Conservation (phyloP, 2,329 filamentous ascomycete species). For the Alternaria tenuissima region DNA sequence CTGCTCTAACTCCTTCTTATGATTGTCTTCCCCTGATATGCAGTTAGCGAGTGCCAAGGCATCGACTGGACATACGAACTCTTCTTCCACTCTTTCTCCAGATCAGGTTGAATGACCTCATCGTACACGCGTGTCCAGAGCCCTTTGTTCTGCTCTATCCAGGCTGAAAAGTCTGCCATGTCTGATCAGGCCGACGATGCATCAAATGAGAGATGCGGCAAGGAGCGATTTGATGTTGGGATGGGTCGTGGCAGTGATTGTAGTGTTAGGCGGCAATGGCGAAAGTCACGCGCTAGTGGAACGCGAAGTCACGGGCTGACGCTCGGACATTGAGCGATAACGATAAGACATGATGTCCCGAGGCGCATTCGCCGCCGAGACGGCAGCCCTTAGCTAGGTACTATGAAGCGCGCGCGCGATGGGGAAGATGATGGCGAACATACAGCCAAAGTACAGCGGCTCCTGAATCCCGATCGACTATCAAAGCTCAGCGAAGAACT, state of each 20-base stretch:
- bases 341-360: slow-evolving; percentile 17
- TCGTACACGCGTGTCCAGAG: slow-evolving; percentile 43
- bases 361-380: slow-evolving; percentile 18
- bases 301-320: slow-evolving; percentile 36
- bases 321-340: slow-evolving; percentile 31
- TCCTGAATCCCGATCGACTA: slow-evolving; percentile 65
- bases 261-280: slow-evolving; percentile 14
- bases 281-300: slow-evolving; percentile 8
- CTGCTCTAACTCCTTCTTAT: slow-evolving; percentile 34
- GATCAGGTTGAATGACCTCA: slow-evolving; percentile 45
- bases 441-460: slow-evolving; percentile 57
- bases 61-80: slow-evolving; percentile 28
- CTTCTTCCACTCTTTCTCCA: slow-evolving; percentile 45
- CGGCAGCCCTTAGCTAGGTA: slow-evolving; percentile 6
- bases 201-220: background rate
- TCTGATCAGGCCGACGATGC: slow-evolving; percentile 7
- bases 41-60: slow-evolving; percentile 9
- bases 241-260: background rate
- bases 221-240: background rate
- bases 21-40: slow-evolving; percentile 34
- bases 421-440: slow-evolving; percentile 37
- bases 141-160: slow-evolving; percentile 41
- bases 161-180: slow-evolving; percentile 41
- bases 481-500: slow-evolving; percentile 86
- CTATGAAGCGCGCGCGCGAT: slow-evolving; percentile 51